phyloP scores from a whole-genome alignment of 352 stramenopile species.

The Globisporangium canariense region DNA sequence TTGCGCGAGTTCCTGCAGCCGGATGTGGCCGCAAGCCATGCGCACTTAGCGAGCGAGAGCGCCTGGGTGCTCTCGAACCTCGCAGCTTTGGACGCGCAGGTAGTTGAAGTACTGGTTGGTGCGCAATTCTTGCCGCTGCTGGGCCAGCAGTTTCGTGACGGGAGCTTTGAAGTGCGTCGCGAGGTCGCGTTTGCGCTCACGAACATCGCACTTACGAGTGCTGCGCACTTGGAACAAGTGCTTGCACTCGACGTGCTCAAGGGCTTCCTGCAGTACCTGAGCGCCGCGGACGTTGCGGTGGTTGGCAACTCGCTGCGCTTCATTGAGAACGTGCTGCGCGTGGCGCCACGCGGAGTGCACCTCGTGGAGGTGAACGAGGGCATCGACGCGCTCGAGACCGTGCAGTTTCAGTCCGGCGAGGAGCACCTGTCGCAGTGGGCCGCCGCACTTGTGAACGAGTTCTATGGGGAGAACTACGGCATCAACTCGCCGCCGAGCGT shows the following conservation, averaged over 20 bases:
- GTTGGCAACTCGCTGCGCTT: slow-evolving; percentile 77
- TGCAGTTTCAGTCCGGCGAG: slow-evolving; percentile 67
- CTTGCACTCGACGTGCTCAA: slow-evolving; percentile 55
- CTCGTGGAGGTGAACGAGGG: slow-evolving; percentile 61
- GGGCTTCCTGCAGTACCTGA: slow-evolving; percentile 54
- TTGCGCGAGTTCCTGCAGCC: slow-evolving; percentile 53
- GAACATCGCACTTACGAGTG: slow-evolving; percentile 69
- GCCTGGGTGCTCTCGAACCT: slow-evolving; percentile 82
- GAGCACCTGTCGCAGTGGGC: slow-evolving; percentile 63
- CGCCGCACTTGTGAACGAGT: slow-evolving; percentile 73
- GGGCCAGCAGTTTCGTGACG: slow-evolving; percentile 49
- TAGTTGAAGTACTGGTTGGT: slow-evolving; percentile 58
- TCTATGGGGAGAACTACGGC: slow-evolving; percentile 82
- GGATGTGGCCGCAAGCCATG: slow-evolving; percentile 23
- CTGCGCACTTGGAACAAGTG: slow-evolving; percentile 42
- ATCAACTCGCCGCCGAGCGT: slow-evolving; percentile 56
- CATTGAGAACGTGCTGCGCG: slow-evolving; percentile 73
- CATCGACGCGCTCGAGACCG: slow-evolving; percentile 75
- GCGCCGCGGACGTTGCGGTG: slow-evolving; percentile 55
- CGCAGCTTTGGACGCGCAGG: slow-evolving; percentile 42
- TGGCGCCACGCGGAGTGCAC: slow-evolving; percentile 47
- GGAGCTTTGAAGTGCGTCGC: slow-evolving; percentile 63
- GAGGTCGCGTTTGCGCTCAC: slow-evolving; percentile 73
- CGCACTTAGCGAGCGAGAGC: slow-evolving; percentile 53
- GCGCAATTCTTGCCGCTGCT: slow-evolving; percentile 55